phyloP scores from a whole-genome alignment of 148 eudicot genomes.

The Polygonum maritimum region DNA sequence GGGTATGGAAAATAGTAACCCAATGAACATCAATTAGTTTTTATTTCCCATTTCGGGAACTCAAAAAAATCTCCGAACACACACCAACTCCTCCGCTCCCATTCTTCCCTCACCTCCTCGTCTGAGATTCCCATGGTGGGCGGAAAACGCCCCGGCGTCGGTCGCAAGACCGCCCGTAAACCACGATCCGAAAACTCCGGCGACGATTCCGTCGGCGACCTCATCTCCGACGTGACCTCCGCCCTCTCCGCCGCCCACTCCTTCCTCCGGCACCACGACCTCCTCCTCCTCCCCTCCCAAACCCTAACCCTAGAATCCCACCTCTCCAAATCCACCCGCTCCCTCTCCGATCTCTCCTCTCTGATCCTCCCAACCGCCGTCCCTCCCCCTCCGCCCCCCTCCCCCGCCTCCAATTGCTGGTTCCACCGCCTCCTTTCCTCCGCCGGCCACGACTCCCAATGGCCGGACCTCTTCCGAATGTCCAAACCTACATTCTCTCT shows the following conservation, averaged over 20 bases:
- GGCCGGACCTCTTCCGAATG: slow-evolving; percentile 56
- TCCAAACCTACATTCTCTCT: slow-evolving; percentile 57
- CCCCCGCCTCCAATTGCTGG: slow-evolving; percentile 32
- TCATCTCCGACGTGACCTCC: slow-evolving; percentile 36
- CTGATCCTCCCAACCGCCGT: slow-evolving; percentile 16
- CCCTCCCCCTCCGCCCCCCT: slow-evolving; percentile 1
- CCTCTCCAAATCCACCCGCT: slow-evolving; percentile 33
- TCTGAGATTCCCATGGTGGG: not conserved
- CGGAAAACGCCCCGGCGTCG: slow-evolving; percentile 3
- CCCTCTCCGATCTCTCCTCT: slow-evolving; percentile 29
- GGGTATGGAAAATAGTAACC: not conserved
- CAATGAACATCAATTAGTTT: not conserved
- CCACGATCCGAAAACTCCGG: not conserved
- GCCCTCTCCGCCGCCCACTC: slow-evolving; percentile 45
- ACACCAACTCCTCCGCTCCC: not conserved
- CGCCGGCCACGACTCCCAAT: slow-evolving; percentile 30
- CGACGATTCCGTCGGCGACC: slow-evolving; percentile 18
- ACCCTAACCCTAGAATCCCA: slow-evolving; percentile 50
- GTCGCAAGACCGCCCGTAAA: not conserved
- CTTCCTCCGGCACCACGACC: slow-evolving; percentile 55
- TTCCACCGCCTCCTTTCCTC: slow-evolving; percentile 46
- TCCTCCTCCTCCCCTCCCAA: slow-evolving; percentile 57
- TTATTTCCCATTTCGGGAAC: not conserved
- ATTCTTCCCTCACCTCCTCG: not conserved
- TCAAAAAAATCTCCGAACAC: not conserved